Percentiles rank a stretch among this genome's conserved stretches.
Evolutionary conservation across 805 yeast genomes (phyloP).

Genomic region (Wilhelminamyces savonicus): DNA sequence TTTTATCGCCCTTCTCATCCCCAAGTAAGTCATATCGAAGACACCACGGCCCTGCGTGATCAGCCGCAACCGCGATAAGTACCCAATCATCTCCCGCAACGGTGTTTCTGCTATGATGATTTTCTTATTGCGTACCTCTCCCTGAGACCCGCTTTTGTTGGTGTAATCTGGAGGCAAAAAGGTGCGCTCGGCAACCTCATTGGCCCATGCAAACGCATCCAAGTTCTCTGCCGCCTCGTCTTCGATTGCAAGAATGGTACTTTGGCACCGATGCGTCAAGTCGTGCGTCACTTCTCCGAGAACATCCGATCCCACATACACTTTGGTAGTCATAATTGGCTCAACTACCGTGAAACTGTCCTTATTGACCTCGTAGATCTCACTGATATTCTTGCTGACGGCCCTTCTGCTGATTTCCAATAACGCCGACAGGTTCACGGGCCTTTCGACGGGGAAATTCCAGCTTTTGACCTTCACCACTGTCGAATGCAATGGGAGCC

Average conservation of each 20-base stretch:
- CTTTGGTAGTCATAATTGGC: constrained; percentile 77
- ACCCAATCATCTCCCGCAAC: constrained; percentile 84
- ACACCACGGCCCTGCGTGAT: constrained; percentile 86
- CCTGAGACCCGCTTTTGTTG: constrained; percentile 19
- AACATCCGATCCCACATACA: constrained; percentile 62
- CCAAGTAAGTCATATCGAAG: constrained; percentile 69
- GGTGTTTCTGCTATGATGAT: constrained; percentile 78
- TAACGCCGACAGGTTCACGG: constrained; percentile 27
- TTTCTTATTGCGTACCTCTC: constrained; percentile 43
- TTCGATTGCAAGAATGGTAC: constrained; percentile 63
- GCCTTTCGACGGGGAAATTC: constrained; percentile 48
- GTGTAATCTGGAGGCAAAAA: constrained; percentile 80
- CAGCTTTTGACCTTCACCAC: constrained; percentile 48
- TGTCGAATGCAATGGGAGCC: constrained; percentile 54
- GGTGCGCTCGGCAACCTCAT: constrained; percentile 51
- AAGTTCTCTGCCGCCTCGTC: constrained; percentile 43
- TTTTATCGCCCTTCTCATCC: constrained; percentile 63
- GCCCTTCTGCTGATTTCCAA: constrained; percentile 40
- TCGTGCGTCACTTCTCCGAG: constrained; percentile 85
- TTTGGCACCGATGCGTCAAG: constrained; percentile 70
- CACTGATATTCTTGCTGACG: constrained; percentile 16
- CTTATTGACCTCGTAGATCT: constrained; percentile 8
- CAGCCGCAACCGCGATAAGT: constrained; percentile 68
- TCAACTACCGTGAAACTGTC: constrained; percentile 57
- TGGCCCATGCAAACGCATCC: constrained; percentile 41